phyloP scores from a whole-genome alignment of 352 stramenopile species.

The Pythium sp. region DNA sequence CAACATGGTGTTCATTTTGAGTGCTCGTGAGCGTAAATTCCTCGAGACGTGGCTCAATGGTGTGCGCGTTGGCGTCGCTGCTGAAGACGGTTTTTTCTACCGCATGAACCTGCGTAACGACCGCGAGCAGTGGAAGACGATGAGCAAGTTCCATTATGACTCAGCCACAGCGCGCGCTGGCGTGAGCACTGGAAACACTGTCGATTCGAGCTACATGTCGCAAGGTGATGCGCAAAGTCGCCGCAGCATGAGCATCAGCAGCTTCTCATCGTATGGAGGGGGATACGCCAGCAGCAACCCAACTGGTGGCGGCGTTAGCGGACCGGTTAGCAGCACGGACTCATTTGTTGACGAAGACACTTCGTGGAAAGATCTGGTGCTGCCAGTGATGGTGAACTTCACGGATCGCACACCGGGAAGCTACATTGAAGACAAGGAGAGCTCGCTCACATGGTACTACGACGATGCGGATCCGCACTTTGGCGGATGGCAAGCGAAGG shows the following conservation, averaged over 20 bases:
- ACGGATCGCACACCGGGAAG: slow-evolving; percentile 73
- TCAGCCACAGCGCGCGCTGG: slow-evolving; percentile 34
- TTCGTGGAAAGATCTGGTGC: slow-evolving; percentile 80
- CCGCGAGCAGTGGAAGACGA: slow-evolving; percentile 74
- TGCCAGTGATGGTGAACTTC: slow-evolving; percentile 76
- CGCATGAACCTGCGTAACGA: slow-evolving; percentile 75
- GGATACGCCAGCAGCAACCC: slow-evolving; percentile 15
- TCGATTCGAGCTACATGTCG: slow-evolving; percentile 35
- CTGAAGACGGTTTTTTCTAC: slow-evolving; percentile 79
- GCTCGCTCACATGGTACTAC: slow-evolving; percentile 88
- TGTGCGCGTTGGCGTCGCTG: slow-evolving; percentile 67
- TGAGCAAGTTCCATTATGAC: slow-evolving; percentile 85
- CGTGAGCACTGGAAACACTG: slow-evolving; percentile 22
- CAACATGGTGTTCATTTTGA: slow-evolving; percentile 82
- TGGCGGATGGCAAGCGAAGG: slow-evolving; percentile 85
- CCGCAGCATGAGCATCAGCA: slow-evolving; percentile 47
- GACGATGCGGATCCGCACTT: slow-evolving; percentile 83
- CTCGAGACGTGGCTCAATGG: slow-evolving; percentile 87
- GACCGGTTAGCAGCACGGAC: slow-evolving; percentile 32
- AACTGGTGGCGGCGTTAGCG: slow-evolving; percentile 19
- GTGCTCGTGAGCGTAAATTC: slow-evolving; percentile 78
- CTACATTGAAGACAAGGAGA: slow-evolving; percentile 86
- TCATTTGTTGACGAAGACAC: slow-evolving; percentile 57
- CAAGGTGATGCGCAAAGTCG: slow-evolving; percentile 25
- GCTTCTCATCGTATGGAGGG: slow-evolving; percentile 34